Conservation (phyloP, 441 rosid species). For the Jatropha multifida region DNA sequence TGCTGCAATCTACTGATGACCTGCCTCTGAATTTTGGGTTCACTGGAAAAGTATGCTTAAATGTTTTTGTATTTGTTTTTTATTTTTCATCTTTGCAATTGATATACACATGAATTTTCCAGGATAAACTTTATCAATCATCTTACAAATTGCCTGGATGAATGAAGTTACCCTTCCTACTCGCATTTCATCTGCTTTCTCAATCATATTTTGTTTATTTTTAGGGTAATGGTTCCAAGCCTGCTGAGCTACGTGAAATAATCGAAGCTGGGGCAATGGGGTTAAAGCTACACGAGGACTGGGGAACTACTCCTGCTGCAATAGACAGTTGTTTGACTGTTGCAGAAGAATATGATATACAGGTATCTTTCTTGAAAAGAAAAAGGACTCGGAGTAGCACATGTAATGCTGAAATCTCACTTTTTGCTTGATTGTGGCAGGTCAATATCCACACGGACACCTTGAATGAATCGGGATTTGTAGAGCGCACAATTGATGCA, state of each 20-base stretch:
- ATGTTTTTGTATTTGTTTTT: constrained; percentile 10
- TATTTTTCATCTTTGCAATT: constrained; percentile 18
- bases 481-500: constrained; percentile 84
- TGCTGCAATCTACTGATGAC: constrained; percentile 94
- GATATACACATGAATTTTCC: neutral
- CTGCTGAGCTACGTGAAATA: constrained; percentile 69
- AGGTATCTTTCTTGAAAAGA: constrained; percentile 38
- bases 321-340: constrained; percentile 84
- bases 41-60: constrained; percentile 79
- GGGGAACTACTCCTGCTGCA: constrained; percentile 97
- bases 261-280: constrained; percentile 98
- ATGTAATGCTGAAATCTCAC: constrained; percentile 9
- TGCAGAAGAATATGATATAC: constrained; percentile 75
- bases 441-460: constrained; percentile 97
- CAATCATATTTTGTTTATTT: constrained; percentile 10
- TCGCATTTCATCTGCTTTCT: neutral
- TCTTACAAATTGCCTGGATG: neutral
- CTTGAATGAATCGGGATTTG: constrained; percentile 93
- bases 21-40: constrained; percentile 94
- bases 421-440: constrained; percentile 38
- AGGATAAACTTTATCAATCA: constrained; percentile 3
- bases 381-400: neutral
- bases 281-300: constrained; percentile 93
- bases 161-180: constrained; percentile 5
- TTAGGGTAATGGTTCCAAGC: constrained; percentile 82